Base-by-base conservation (phyloP, 2,329 filamentous ascomycete genomes). In the Ophiocordyceps sinensis region DNA sequence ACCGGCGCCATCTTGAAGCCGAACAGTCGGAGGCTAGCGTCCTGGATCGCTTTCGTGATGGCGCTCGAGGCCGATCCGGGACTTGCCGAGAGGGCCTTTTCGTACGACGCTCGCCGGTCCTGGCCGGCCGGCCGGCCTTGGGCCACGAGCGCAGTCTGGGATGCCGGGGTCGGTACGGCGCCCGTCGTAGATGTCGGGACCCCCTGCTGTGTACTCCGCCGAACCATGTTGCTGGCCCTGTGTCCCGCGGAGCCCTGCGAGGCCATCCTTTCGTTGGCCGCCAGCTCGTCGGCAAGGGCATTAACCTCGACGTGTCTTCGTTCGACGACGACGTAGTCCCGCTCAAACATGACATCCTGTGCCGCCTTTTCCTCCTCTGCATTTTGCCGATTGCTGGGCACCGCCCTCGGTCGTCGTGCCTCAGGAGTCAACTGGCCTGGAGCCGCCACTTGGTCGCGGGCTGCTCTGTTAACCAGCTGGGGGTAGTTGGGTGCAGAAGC, bases 241-340 rank as follows among this genome's bases (percentile, higher is more conserved):
- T 72, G 67, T 35, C 73, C 68, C 28, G 64, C 56, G 21, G 48
- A 71, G 58, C 44, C 69, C 62, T 48, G 75, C 14, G 49, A 47
- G 11, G 52, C 71, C 19, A 79, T 63, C 39, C 78, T 78, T 38
- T 84, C 83, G 53, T 84, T 89, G 40, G 87, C 83, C 36, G 86
- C 88, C 55, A 98, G 68, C 61, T 96, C 89, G 60, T 98, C 91
- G 19, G 91, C 91, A 53, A 98, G 82, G 3, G 91, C 91, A 58
- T 98, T 96, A 39, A 98, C 89, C 59, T 96, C 89, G 11, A 98
- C 88, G 17, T 87, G 83, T 48, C 82, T 79, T 66, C 95, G 94
- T 64, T 98, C 91, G 12, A 98, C 85, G 23, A 96, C 71, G 17
- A 98, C 89, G 53, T 96, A 98, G 49, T 96, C 91, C 48, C 89